Conservation (phyloP, 2,329 filamentous ascomycete genomes). For the Sporothrix mexicana region DNA sequence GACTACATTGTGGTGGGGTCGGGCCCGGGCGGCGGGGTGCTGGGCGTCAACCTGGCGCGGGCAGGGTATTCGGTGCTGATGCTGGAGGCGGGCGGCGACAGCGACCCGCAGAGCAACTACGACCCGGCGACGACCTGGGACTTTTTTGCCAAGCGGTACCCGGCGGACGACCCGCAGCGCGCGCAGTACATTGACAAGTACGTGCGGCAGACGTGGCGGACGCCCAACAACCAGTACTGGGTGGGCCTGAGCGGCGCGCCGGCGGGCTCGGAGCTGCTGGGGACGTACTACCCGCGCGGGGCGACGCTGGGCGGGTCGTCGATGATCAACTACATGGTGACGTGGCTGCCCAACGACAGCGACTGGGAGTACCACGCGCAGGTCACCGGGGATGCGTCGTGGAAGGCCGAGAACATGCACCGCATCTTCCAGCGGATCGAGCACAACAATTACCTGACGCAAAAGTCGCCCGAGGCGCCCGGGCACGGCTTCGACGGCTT, state of each 20-base stretch:
- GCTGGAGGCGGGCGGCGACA: constrained; percentile 59
- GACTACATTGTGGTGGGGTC: not conserved
- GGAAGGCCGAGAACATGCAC: not conserved
- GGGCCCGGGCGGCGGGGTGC: not conserved
- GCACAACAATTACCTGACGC: not conserved
- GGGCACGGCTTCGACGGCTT: not conserved
- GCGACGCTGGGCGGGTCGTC: constrained; percentile 44
- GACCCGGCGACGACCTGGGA: constrained; percentile 60
- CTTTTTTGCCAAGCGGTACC: constrained; percentile 61
- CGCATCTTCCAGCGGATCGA: constrained; percentile 5
- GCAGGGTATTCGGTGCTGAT: constrained; percentile 60
- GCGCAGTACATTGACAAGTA: not conserved
- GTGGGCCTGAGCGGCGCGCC: not conserved
- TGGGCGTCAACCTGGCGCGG: constrained; percentile 51
- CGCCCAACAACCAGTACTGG: not conserved
- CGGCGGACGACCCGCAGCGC: not conserved
- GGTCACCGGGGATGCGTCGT: constrained; percentile 40
- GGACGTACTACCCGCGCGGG: constrained; percentile 24
- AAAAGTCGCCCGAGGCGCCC: not conserved
- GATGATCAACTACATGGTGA: constrained; percentile 44
- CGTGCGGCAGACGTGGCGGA: not conserved
- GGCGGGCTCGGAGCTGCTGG: not conserved
- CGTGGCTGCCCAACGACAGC: constrained; percentile 41
- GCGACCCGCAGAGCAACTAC: constrained; percentile 53
- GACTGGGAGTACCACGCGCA: constrained; percentile 32